phyloP scores from a whole-genome alignment of 2,329 filamentous ascomycete species.

The Hymenoscyphus salicellus region DNA sequence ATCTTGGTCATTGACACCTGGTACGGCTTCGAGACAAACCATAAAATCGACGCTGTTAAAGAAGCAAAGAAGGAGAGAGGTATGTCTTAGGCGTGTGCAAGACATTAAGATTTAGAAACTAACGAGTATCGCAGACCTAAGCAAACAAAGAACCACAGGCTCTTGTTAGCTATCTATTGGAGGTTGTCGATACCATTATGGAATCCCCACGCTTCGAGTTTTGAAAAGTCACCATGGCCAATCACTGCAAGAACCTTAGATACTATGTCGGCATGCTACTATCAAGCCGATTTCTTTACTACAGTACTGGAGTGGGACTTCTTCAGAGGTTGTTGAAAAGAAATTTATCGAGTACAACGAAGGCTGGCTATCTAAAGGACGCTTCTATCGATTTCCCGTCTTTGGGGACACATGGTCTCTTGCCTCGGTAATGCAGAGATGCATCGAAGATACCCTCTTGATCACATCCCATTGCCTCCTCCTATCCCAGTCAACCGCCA shows the following conservation, averaged over 20 bases:
- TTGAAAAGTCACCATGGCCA: conserved; percentile 19
- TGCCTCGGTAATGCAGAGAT: not conserved
- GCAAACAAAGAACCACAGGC: conserved; percentile 32
- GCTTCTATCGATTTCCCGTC: not conserved
- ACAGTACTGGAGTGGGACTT: too few relatives aligned
- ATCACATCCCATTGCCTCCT: conserved; percentile 7
- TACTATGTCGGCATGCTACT: conserved; percentile 46
- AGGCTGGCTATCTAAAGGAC: conserved; percentile 3
- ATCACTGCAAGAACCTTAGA: conserved; percentile 34
- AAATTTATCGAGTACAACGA: too few relatives aligned
- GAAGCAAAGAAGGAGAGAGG: conserved; percentile 29
- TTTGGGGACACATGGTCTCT: too few relatives aligned
- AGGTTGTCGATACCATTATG: conserved; percentile 40
- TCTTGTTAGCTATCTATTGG: conserved; percentile 39
- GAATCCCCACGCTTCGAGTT: conserved; percentile 34
- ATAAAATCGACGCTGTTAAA: conserved; percentile 27
- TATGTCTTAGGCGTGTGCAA: conserved; percentile 21
- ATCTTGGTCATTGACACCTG: conserved; percentile 39
- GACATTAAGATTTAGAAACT: not conserved
- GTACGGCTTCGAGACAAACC: conserved; percentile 33
- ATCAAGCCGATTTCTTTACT: too few relatives aligned
- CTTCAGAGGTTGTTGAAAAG: too few relatives aligned
- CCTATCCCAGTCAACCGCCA: too few relatives aligned
- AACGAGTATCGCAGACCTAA: conserved; percentile 17
- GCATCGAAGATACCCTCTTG: conserved; percentile 1